Percentiles rank a stretch among this genome's conserved stretches.
Evolutionary conservation across 345 rosid species (phyloP).

Genomic region (Syzygium oleosum): DNA sequence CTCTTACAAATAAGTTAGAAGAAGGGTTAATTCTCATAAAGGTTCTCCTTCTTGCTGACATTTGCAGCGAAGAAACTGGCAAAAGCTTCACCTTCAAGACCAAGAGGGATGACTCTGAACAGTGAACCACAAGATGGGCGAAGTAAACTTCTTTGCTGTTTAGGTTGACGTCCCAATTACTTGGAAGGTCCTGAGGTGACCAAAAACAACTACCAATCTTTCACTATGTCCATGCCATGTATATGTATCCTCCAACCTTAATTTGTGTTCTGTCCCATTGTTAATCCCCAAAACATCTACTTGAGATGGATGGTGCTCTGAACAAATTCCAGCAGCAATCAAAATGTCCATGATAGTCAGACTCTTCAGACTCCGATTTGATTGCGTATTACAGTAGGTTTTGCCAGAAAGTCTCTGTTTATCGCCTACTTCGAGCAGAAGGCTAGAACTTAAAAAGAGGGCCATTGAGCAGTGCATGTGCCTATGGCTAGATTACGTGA

Average conservation of each 20-base stretch:
- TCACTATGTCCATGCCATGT: neutral
- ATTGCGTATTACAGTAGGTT: neutral
- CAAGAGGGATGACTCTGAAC: conserved; percentile 29
- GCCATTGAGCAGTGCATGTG: neutral
- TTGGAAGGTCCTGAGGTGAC: neutral
- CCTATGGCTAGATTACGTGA: neutral
- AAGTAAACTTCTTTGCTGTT: conserved; percentile 36
- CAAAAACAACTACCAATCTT: neutral
- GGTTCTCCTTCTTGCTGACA: neutral
- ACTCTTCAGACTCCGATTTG: neutral
- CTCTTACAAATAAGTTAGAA: neutral
- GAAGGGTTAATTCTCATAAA: neutral
- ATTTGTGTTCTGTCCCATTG: neutral
- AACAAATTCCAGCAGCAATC: neutral
- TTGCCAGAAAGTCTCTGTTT: neutral
- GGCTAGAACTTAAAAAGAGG: neutral
- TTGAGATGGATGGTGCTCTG: neutral
- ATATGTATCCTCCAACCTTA: neutral
- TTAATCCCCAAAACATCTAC: neutral
- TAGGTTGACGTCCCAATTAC: conserved; percentile 15
- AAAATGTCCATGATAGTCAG: neutral
- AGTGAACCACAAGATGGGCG: conserved; percentile 20
- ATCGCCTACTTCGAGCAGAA: neutral
- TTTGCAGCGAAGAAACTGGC: conserved; percentile 48
- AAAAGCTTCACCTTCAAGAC: conserved; percentile 27